Conservation (phyloP, 805 yeast genomes). For the Saturnispora mendoncae region DNA sequence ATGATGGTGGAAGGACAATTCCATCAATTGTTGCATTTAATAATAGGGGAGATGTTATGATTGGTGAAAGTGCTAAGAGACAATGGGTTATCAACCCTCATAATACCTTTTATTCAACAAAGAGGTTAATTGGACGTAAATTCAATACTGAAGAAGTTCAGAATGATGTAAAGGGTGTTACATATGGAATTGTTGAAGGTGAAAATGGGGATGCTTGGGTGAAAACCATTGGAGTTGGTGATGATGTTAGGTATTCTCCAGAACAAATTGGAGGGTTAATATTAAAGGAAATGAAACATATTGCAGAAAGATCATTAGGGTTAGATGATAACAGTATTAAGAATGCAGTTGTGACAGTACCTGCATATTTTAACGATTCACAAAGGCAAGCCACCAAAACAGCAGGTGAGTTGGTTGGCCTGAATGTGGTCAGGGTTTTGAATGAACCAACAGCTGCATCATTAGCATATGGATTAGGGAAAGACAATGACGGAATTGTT, state of each 20-base stretch:
- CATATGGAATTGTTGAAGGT: conserved; percentile 81
- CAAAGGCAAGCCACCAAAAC: conserved; percentile 90
- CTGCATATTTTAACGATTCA: conserved; percentile 83
- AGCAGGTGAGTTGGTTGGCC: conserved; percentile 91
- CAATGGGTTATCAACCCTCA: conserved; percentile 93
- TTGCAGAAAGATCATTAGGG: conserved; percentile 69
- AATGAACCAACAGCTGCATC: conserved; percentile 92
- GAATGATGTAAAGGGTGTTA: conserved; percentile 78
- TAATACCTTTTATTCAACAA: conserved; percentile 90
- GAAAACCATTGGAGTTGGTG: conserved; percentile 45
- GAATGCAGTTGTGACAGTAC: conserved; percentile 87
- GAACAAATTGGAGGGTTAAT: conserved; percentile 93
- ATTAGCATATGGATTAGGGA: conserved; percentile 81
- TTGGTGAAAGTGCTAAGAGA: conserved; percentile 93
- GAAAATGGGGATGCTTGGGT: conserved; percentile 95
- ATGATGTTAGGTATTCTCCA: conserved; percentile 84
- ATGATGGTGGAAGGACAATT: conserved; percentile 72
- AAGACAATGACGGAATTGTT: conserved; percentile 56
- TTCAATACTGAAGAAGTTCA: conserved; percentile 85
- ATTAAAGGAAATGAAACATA: conserved; percentile 89
- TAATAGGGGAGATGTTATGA: conserved; percentile 76
- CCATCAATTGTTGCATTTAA: conserved; percentile 95
- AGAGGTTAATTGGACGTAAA: conserved; percentile 90
- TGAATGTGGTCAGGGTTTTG: conserved; percentile 76
- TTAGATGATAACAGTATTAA: conserved; percentile 54